phyloP scores from a whole-genome alignment of 2,329 filamentous ascomycete species.

The Alternaria brassicae region DNA sequence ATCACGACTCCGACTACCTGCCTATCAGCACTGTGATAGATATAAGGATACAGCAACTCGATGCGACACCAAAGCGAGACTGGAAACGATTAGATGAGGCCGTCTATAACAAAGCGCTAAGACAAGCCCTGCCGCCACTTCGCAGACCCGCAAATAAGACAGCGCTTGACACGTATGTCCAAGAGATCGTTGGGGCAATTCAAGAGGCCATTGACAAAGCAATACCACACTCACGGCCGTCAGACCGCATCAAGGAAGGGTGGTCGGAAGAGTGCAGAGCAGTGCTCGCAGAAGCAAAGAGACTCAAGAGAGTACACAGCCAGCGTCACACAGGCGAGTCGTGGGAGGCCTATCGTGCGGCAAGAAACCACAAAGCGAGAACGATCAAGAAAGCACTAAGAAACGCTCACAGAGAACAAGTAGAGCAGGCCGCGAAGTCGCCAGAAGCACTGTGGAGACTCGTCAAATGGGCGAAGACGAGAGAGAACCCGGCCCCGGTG shows the following conservation, averaged over 20 bases:
- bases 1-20: constrained; percentile 32
- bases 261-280: constrained; percentile 18
- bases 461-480: constrained; percentile 34
- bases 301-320: constrained; percentile 17
- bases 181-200: constrained; percentile 17
- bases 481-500: constrained; percentile 12
- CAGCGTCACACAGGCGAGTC: constrained; percentile 11
- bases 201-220: constrained; percentile 12
- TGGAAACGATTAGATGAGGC: constrained; percentile 13
- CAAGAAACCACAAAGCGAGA: constrained; percentile 35
- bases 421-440: constrained; percentile 30
- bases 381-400: constrained; percentile 26
- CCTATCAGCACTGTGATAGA: constrained; percentile 27
- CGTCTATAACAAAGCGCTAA: constrained; percentile 12
- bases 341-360: constrained; percentile 19
- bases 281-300: constrained; percentile 19
- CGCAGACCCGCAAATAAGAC: constrained; percentile 16
- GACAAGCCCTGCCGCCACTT: constrained; percentile 14
- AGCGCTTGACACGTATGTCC: constrained; percentile 16
- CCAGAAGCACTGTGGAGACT: constrained; percentile 32
- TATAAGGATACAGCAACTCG: constrained; percentile 6
- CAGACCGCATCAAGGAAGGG: constrained; percentile 7
- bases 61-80: constrained; percentile 5
- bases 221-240: constrained; percentile 6
- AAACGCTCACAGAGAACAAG: constrained; percentile 26